Base-by-base conservation (phyloP, 768 basidiomycete species). In the Tulasnella calospora region DNA sequence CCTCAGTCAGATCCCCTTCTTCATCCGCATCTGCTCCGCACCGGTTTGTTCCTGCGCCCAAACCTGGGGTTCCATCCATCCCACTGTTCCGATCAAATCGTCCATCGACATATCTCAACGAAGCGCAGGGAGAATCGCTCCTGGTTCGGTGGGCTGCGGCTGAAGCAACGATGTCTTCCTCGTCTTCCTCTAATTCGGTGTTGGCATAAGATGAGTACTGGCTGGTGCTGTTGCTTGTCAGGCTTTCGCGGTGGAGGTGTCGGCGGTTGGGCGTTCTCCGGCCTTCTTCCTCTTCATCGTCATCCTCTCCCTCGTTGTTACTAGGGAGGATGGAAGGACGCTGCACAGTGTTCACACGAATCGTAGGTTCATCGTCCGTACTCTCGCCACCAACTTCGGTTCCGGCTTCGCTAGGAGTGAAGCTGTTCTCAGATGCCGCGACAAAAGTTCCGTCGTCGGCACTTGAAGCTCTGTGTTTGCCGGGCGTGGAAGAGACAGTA, bases 331-430 rank as follows among this genome's bases (percentile, higher is more conserved):
- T 83, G 30, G 83, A 83, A 15, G 87, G 87, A 76, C 85, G 84
- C 7, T 84, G 30, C 27, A 83, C 15, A 89, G 10, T 76, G 75
- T 55, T 76, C 27, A 76, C 89, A 38, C 91, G 87, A 80, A 93
- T 92, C n/a, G 92, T 93, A n/a, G 92, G 92, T 83, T 93, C 92
- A 79, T 93, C 92, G 79, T 93, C 92, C 33, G 92, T 67, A 17
- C 61, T 92, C 76, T 89, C 90, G 30, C 55, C 19, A 21, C 57
- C 75, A 9, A 76, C 33, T 57, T 61, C 75, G 35, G 75, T 61
- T 75, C 51, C 74, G 5, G 44, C 33, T 19, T 76, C 57, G 46
- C 74, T 75, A 12, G 23, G 41, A 13, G 21, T 7, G 23, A 46
- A 41, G 30, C 74, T 51, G 15, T 23, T 27, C 21, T 75, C 74